These are phyloP conservation scores for Periconia digitata DNA, from an alignment of 2,329 filamentous ascomycete genomes.

Conservation along the genomic window DNA sequence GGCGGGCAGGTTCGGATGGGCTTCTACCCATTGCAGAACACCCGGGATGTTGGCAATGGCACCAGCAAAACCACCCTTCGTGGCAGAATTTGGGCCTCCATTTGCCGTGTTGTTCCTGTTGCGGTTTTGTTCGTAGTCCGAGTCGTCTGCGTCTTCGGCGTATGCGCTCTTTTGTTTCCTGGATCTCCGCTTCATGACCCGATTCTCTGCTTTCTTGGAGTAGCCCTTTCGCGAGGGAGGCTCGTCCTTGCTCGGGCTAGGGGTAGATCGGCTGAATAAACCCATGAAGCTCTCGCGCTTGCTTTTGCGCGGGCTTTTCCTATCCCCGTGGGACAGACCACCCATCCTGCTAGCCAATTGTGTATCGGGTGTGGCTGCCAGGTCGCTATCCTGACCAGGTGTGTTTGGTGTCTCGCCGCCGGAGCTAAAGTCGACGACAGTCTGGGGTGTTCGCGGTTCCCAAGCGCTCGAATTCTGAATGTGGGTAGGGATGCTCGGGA, in stretches of 20 bases:
- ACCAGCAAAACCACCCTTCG: constrained; percentile 16
- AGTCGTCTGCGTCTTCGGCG: constrained; percentile 26
- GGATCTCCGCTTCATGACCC: constrained; percentile 39
- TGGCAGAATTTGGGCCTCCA: constrained; percentile 6
- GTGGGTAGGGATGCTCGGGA: constrained; percentile 41
- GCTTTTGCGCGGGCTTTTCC: constrained; percentile 24
- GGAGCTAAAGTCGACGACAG: constrained; percentile 48
- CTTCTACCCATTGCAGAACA: constrained; percentile 64
- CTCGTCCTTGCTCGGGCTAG: constrained; percentile 41
- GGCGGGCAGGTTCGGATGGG: constrained; percentile 65
- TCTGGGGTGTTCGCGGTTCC: constrained; percentile 37
- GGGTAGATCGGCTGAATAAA: constrained; percentile 24
- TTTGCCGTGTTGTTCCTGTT: constrained; percentile 1
- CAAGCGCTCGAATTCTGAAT: constrained; percentile 38
- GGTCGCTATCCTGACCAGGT: constrained; percentile 46
- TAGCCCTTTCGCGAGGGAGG: constrained; percentile 23
- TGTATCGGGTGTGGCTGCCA: constrained; percentile 45
- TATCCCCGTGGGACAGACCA: constrained; percentile 22
- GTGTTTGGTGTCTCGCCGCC: constrained; percentile 54
- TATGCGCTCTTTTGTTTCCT: constrained; percentile 25
- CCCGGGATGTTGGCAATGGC: constrained; percentile 41
- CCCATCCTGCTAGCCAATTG: constrained; percentile 33
- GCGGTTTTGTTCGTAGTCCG: constrained; percentile 20
- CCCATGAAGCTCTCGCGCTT: constrained; percentile 36
- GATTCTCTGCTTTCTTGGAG: constrained; percentile 43